Percentiles rank a stretch among this genome's conserved stretches.
These are phyloP conservation scores for Fraxinus ornus DNA, from an alignment of 305 asterid species.

Conservation along the genomic window DNA sequence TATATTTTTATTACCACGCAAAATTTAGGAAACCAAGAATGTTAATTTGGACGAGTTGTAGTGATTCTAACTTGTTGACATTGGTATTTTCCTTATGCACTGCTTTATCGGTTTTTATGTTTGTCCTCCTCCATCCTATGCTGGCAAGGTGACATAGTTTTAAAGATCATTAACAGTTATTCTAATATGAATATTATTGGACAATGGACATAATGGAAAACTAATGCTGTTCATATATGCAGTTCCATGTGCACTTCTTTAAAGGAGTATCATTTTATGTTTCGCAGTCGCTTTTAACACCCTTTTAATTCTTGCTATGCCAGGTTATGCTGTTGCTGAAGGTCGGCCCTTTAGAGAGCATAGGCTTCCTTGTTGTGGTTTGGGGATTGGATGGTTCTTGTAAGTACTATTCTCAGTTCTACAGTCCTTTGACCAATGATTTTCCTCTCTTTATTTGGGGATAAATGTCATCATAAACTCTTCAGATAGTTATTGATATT, in stretches of 20 bases:
- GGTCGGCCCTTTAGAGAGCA: constrained; percentile 50
- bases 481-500: constrained; percentile 5
- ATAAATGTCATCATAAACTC: neutral
- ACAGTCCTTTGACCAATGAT: neutral
- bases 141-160: neutral
- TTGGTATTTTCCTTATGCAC: neutral
- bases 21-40: neutral
- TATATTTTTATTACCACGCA: neutral
- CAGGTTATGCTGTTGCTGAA: constrained; percentile 67
- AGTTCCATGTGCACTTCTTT: neutral
- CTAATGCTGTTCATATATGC: neutral
- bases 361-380: constrained; percentile 85
- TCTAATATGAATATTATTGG: neutral
- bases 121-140: neutral
- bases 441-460: neutral
- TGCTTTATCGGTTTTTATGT: neutral
- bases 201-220: neutral
- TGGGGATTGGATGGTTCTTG: constrained; percentile 91
- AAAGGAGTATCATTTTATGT: neutral
- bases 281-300: constrained; percentile 3
- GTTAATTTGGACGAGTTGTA: neutral
- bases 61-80: neutral
- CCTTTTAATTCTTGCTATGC: constrained; percentile 14
- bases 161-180: neutral
- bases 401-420: constrained; percentile 41